These are phyloP conservation scores for Bidens hawaiensis DNA, from an alignment of 140 eudicot species.

Conservation along the genomic window DNA sequence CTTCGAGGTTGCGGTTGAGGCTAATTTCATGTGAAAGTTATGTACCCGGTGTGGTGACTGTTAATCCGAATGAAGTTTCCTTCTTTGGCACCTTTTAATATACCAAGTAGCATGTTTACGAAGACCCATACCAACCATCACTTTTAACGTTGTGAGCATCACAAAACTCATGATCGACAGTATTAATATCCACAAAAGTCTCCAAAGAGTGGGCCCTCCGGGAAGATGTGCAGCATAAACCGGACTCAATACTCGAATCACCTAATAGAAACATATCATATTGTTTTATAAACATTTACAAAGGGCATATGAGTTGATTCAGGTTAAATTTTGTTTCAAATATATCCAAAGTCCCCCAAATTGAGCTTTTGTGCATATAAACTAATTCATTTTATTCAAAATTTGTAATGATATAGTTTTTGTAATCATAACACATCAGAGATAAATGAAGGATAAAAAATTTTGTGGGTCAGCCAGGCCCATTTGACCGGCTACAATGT, in stretches of 20 bases:
- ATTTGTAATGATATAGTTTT: neutral
- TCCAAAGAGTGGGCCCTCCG: constrained; percentile 58
- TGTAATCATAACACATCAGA: neutral
- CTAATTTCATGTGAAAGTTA: constrained; percentile 6
- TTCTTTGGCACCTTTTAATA: constrained; percentile 63
- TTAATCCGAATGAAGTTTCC: constrained; percentile 79
- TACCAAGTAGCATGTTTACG: constrained; percentile 86
- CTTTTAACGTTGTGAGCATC: constrained; percentile 78
- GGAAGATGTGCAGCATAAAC: constrained; percentile 90
- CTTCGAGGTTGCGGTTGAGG: constrained; percentile 8
- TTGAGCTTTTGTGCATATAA: neutral
- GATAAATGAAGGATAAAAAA: neutral
- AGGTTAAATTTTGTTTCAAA: neutral
- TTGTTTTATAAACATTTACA: neutral
- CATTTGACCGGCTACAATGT: neutral
- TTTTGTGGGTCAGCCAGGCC: neutral
- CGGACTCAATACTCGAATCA: constrained; percentile 75
- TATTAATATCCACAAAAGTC: constrained; percentile 63
- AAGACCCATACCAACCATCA: constrained; percentile 87
- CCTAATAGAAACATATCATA: constrained; percentile 38
- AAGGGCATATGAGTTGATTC: neutral
- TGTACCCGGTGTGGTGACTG: neutral
- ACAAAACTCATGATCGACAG: constrained; percentile 55
- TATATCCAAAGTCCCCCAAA: neutral
- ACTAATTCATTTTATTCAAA: neutral